Conservation (phyloP, 495 filamentous ascomycete genomes). For the Aspergillus steynii region DNA sequence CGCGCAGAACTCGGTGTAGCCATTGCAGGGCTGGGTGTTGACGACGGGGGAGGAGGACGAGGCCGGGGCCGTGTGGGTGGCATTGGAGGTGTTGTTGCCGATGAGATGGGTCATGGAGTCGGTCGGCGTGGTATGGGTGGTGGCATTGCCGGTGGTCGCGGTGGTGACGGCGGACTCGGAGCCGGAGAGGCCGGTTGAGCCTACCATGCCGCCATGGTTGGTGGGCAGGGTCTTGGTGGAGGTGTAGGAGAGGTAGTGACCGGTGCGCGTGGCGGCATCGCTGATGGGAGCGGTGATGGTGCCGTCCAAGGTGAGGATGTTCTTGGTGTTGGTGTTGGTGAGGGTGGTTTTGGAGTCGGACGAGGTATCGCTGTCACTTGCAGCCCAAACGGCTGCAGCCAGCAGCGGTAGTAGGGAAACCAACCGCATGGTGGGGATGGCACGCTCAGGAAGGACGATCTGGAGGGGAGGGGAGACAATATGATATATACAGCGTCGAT, state of each 20-base stretch:
- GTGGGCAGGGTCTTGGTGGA: constrained; percentile 36
- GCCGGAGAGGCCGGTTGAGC: constrained; percentile 20
- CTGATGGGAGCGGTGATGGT: constrained; percentile 20
- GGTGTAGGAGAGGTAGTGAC: constrained; percentile 40
- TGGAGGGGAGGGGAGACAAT: no score
- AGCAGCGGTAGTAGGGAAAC: constrained; percentile 20
- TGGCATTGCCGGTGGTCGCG: constrained; percentile 25
- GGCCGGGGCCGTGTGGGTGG: constrained; percentile 35
- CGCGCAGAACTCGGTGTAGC: constrained; percentile 78
- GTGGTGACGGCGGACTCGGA: constrained; percentile 22
- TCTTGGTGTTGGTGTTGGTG: constrained; percentile 6
- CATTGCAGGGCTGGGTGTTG: constrained; percentile 84
- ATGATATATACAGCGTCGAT: no score
- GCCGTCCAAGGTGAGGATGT: constrained; percentile 26
- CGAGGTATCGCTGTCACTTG: constrained; percentile 18
- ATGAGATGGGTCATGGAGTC: constrained; percentile 35
- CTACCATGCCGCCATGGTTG: constrained; percentile 23
- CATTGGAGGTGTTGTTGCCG: constrained; percentile 48
- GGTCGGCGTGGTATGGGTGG: constrained; percentile 28
- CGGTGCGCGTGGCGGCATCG: constrained; percentile 29
- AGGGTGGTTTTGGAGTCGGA: constrained; percentile 11
- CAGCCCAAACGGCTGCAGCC: constrained; percentile 10
- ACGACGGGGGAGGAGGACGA: constrained; percentile 48
- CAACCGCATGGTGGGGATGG: constrained; percentile 16
- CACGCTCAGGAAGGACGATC: not conserved